Base-by-base conservation (phyloP, 2,329 filamentous ascomycete species). In the Cryphonectria parasitica region DNA sequence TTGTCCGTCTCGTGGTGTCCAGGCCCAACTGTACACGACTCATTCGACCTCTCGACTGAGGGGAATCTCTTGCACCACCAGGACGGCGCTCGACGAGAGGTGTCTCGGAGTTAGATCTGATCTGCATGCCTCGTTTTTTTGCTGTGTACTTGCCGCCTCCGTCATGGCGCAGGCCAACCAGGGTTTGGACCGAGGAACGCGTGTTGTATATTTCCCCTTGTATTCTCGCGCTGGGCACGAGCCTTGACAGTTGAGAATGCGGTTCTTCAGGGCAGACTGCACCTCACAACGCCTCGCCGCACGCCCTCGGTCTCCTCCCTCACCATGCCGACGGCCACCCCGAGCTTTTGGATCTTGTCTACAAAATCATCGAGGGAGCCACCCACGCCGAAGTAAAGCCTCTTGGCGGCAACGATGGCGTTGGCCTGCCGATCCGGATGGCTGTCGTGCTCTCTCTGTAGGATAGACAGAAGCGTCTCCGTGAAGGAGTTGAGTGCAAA, bases 321-420 rank as follows among this genome's bases (percentile, higher is more conserved):
- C 45, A 91, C 74, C 64, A 83, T 82, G 56, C 83, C 79, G 49
- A 91, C 84, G 2, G 75, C 73, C 15, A 81, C 83, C 2, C 88
- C 88, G 52, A 83, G 83, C 0, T 78, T 80, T 68, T 81, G 81
- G 58, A 88, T 85, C 73, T 81, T 83, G 66, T 83, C 80, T 64
- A 90, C 82, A 75, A 96, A 93, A 74, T 92, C 92, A 78, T 94
- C 91, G 31, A 96, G 86, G 28, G 92, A 94, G 0, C 93, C 93
- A 0, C 93, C 93, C 6, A 96, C 93, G 2, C 93, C 93, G 80
- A 96, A 96, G 80, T 96, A 96, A 15, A 95, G 85, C 74, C 89
- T 88, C 82, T 96, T 96, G 0, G 93, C 93, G 2, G 88, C 92
- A 6, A 95, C 86, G 28, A 94, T 82, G 1, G 91, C 89, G 64